Percentiles rank a stretch among this genome's conserved stretches.
phyloP scores from a whole-genome alignment of 2,329 filamentous ascomycete species.

The Gnomoniopsis smithogilvyi region DNA sequence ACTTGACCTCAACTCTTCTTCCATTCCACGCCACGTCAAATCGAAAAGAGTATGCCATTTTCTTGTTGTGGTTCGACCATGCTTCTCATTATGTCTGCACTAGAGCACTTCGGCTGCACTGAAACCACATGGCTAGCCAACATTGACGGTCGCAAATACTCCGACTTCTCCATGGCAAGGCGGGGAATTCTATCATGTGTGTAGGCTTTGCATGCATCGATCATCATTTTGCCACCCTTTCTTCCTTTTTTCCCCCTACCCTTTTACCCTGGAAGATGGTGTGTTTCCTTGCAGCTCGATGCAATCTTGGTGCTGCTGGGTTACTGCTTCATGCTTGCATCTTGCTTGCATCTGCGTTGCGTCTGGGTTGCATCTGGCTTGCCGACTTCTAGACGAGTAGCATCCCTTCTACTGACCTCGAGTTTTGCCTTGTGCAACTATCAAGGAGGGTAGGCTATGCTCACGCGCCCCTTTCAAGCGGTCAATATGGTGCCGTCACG shows the following conservation, averaged over 20 bases:
- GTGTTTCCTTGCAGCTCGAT: background rate
- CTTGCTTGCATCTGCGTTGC: background rate
- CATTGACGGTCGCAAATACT: background rate
- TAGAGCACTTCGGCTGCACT: background rate
- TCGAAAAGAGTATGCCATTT: no score
- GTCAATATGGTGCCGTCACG: background rate
- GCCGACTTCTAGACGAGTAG: background rate
- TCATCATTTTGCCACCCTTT: no score
- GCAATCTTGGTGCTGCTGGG: background rate
- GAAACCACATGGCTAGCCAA: background rate
- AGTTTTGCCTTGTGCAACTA: background rate
- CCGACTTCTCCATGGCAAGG: background rate
- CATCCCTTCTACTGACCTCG: background rate
- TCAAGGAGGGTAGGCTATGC: background rate
- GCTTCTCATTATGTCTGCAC: no score
- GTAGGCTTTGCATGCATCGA: background rate
- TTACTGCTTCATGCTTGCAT: background rate
- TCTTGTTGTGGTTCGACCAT: no score
- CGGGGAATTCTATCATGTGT: background rate
- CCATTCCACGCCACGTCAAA: no score
- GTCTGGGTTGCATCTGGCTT: slow-evolving; percentile 1
- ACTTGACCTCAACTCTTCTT: no score
- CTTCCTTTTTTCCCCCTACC: background rate
- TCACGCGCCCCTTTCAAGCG: background rate
- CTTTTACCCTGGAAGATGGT: background rate